These are phyloP conservation scores for Camillea tinctor DNA, from an alignment of 2,329 filamentous ascomycete species.

Conservation along the genomic window DNA sequence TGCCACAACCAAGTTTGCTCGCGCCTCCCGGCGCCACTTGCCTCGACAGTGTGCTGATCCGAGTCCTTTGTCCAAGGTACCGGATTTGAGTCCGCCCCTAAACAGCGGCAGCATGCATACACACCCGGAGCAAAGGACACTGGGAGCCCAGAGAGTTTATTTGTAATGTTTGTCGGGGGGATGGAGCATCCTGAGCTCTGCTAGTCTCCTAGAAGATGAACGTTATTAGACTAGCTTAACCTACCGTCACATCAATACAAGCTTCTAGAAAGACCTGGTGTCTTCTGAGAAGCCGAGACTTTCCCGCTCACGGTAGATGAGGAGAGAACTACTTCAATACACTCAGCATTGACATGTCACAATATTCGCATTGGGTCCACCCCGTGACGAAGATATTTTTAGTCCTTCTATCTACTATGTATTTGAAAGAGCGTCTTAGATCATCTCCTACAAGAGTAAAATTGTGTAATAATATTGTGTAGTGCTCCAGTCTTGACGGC, in stretches of 20 bases:
- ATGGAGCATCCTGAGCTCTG: background rate
- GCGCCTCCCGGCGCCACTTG: background rate
- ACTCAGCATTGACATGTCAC: background rate
- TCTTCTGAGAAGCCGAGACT: background rate
- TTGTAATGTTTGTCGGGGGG: too few relatives aligned
- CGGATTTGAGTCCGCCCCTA: too few relatives aligned
- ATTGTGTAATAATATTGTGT: background rate
- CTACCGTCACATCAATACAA: background rate
- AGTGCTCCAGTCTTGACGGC: background rate
- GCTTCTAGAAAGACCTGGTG: background rate
- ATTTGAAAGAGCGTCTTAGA: background rate
- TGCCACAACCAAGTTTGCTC: background rate
- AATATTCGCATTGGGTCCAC: background rate
- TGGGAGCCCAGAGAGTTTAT: background rate
- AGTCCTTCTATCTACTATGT: background rate
- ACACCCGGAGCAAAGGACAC: background rate
- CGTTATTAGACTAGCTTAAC: background rate
- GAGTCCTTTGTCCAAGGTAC: background rate
- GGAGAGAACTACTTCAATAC: background rate
- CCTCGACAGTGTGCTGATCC: background rate
- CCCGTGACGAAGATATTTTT: background rate
- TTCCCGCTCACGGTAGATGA: background rate
- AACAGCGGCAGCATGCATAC: background rate
- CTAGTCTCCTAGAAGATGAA: background rate
- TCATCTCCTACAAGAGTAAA: background rate